Base-by-base conservation (phyloP, 139 green algal species). In the Edaphochlamys debaryana region DNA sequence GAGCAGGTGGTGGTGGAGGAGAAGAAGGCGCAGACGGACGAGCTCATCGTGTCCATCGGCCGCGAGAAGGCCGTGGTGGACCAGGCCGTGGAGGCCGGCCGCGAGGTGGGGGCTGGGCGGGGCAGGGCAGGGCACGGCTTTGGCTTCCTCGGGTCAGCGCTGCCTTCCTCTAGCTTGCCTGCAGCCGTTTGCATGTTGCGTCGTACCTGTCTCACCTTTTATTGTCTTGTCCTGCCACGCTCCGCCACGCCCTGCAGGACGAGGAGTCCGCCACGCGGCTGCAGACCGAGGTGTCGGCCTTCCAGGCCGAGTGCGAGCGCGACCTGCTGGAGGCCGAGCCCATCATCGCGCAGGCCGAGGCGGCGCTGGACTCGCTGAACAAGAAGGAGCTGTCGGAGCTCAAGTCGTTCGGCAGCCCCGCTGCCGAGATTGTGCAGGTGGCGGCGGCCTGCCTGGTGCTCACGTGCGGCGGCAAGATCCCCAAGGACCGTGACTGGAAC, bases 1-100 rank as follows among this genome's bases (percentile, higher is more conserved):
- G 96, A 98, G 88, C 91, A 92, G 85, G 91, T 95, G 41, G 93
- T 99, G 54, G 95, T 98, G 32, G 95, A 95, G 79, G 93, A 98
- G 90, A 98, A 98, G 90, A 96, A 97, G 87, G 87, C 90, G 8
- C 87, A 93, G 78, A 98, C 96, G 0, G 93, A 96, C 68, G 92
- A 90, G 70, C 91, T 99, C 30, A 98, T 99, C 67, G 94, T 97
- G 79, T 94, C 74, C 67, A 98, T 98, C 54, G 95, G 90, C 68
- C 88, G 93, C 72, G 95, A 98, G 88, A 98, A 97, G 88, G 95
- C 90, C 0, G 84, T 95, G 27, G 96, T 97, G 45, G 96, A 98
- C 67, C 93, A 97, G 67, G 94, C 96, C 32, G 95, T 97, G 37
- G 93, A 97, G 76, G 89, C 89, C 25, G 84, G 89, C n/a, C 77